Conservation (phyloP, 257 asterid genomes). For the Nicotiana tomentosiformis region DNA sequence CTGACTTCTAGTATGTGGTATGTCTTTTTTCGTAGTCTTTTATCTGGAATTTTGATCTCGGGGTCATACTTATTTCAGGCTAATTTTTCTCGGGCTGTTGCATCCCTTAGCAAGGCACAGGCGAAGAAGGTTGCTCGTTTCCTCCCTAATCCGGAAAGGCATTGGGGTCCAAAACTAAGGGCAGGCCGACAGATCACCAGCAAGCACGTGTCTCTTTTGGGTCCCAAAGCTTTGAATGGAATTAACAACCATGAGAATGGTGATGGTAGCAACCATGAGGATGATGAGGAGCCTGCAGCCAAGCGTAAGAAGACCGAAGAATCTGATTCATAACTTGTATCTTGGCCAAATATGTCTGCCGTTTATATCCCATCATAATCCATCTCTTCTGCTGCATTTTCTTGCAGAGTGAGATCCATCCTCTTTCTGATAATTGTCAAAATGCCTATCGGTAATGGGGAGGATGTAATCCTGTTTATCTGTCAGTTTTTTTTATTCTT, state of each 20-base stretch:
- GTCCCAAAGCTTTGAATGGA: slow-evolving; percentile 59
- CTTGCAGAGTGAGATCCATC: slow-evolving; percentile 43
- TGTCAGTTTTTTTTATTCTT: not conserved
- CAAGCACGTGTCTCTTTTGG: slow-evolving; percentile 83
- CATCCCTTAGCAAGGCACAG: slow-evolving; percentile 92
- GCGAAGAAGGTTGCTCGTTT: slow-evolving; percentile 92
- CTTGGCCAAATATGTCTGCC: not conserved
- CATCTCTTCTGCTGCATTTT: slow-evolving; percentile 42
- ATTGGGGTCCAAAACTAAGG: slow-evolving; percentile 99
- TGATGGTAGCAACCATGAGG: slow-evolving; percentile 18
- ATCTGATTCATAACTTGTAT: slow-evolving; percentile 36
- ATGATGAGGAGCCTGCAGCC: slow-evolving; percentile 49
- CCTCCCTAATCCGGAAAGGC: slow-evolving; percentile 89
- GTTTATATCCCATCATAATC: slow-evolving; percentile 14
- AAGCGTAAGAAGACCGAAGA: slow-evolving; percentile 88
- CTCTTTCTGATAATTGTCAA: not conserved
- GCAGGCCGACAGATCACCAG: slow-evolving; percentile 86
- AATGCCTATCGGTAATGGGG: not conserved
- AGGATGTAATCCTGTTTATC: not conserved
- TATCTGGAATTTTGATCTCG: not conserved
- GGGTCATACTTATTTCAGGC: slow-evolving; percentile 43
- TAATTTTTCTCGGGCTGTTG: slow-evolving; percentile 82
- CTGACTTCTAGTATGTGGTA: not conserved
- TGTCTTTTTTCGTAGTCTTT: not conserved
- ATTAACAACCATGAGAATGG: slow-evolving; percentile 18